Conservation (phyloP, 2,329 filamentous ascomycete species). For the Monosporascus sp. region DNA sequence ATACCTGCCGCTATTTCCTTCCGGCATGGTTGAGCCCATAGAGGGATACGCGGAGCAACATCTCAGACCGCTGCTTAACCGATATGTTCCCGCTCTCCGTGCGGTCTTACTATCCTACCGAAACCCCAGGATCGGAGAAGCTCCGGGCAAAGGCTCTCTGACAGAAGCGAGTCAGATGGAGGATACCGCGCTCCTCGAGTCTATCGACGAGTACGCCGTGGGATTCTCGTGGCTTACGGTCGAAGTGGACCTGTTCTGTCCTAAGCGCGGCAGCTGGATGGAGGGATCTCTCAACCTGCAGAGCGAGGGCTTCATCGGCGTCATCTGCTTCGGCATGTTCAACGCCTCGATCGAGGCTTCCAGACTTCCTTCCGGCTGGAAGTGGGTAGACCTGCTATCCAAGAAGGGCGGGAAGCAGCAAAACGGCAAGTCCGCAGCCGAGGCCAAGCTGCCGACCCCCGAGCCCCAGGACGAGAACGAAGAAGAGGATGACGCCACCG, state of each 20-base stretch:
- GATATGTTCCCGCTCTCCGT: constrained; percentile 66
- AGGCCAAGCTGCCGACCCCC: constrained; percentile 29
- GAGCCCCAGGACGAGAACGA: constrained; percentile 26
- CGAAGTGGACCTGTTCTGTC: constrained; percentile 79
- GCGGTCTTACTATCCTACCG: constrained; percentile 72
- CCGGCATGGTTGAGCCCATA: constrained; percentile 63
- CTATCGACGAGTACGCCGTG: constrained; percentile 76
- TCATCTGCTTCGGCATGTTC: constrained; percentile 88
- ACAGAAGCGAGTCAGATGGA: constrained; percentile 41
- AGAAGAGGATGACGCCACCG: constrained; percentile 40
- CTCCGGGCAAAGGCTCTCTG: constrained; percentile 43
- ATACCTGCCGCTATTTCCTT: constrained; percentile 69
- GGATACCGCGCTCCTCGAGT: constrained; percentile 40
- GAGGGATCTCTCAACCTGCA: constrained; percentile 81
- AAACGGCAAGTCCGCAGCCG: constrained; percentile 10
- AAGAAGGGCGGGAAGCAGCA: constrained; percentile 10
- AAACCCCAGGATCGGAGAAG: constrained; percentile 60
- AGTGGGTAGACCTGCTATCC: constrained; percentile 62
- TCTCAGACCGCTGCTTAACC: constrained; percentile 68
- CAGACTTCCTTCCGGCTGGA: constrained; percentile 73
- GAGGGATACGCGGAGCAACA: constrained; percentile 69
- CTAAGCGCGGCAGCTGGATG: constrained; percentile 65
- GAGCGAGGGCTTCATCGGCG: constrained; percentile 80
- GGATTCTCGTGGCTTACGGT: constrained; percentile 85
- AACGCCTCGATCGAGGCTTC: constrained; percentile 79